Base-by-base conservation (phyloP, 371 early-diverging fungal genomes). In the Apophysomyces sp. region DNA sequence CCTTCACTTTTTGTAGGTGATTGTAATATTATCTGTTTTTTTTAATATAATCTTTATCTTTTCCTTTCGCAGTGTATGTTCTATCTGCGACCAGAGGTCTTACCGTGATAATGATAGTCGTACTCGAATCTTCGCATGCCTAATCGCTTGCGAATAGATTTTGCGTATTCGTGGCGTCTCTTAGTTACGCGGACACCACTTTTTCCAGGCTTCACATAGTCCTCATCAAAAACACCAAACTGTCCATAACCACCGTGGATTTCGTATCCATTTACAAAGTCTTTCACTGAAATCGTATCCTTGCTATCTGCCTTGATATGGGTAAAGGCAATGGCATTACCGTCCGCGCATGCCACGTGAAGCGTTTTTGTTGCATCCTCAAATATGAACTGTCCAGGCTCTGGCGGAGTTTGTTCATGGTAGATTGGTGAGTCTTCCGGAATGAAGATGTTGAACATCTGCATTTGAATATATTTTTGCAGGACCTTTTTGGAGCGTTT, bases 191-290 rank as follows among this genome's bases (percentile, higher is more conserved):
- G 55, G 11, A 65, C 66, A 21, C 65, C 65, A 30, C 62, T 65
- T 59, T 57, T 58, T 32, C 62, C 70, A 12, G 60, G 52, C 6
- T 39, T 9, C 4, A 68, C 52, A 1, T 63, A 60, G 18, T 63
- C 55, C 32, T 59, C 62, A 2, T 15, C 18, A 37, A 65, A n/a
- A 12, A 58, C 36, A 28, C 62, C 65, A 58, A 85, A 74, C 18
- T 73, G 69, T 7, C 68, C 73, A 2, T 49, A 37, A 27, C 69
- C 69, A n/a, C 70, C 67, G 3, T 64, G 61, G 30, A 85, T 60
- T 40, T 83, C 72, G 62, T 94, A 92, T 2, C 94, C 94, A 65
- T 92, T 92, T 12, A 68, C 66, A 72, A 95, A 94, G 57, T 90
- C 90, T 41, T 73, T 74, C n/a, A 87, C 82, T 1, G 68, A 62